phyloP scores from a whole-genome alignment of 1,284 basidiomycete species.

The Ganoderma lingzhi region DNA sequence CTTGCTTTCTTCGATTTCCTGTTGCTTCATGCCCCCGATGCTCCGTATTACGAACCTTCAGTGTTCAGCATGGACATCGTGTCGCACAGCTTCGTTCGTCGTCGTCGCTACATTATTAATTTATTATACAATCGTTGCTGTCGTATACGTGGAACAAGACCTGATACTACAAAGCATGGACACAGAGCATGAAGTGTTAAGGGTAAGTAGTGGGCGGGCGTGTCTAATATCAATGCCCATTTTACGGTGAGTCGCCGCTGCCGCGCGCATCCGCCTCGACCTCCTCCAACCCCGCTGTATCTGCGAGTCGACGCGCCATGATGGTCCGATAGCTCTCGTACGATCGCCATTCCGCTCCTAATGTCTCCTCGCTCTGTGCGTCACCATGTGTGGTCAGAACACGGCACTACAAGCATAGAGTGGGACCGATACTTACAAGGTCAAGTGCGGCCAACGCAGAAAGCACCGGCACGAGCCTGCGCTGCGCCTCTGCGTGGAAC shows the following conservation, averaged over 20 bases:
- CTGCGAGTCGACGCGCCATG: slow-evolving; percentile 71
- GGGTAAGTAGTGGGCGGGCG: not conserved
- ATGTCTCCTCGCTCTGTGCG: slow-evolving; percentile 35
- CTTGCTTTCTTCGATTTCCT: not conserved
- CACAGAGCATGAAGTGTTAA: not conserved
- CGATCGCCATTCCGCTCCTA: slow-evolving; percentile 57
- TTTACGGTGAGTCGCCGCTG: slow-evolving; percentile 32
- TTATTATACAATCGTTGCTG: slow-evolving; percentile 27
- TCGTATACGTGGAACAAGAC: slow-evolving; percentile 12
- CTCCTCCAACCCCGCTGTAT: slow-evolving; percentile 63
- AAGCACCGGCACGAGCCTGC: slow-evolving; percentile 59
- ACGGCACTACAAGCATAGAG: not conserved
- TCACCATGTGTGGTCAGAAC: not conserved
- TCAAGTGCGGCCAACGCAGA: slow-evolving; percentile 59
- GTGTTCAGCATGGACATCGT: not conserved
- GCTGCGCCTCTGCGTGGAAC: slow-evolving; percentile 63
- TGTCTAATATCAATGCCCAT: slow-evolving; percentile 26
- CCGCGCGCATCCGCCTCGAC: slow-evolving; percentile 30
- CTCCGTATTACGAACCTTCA: not conserved
- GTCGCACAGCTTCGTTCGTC: not conserved
- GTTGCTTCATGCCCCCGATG: not conserved
- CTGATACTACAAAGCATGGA: not conserved
- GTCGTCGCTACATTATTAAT: slow-evolving; percentile 19
- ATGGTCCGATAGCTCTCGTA: slow-evolving; percentile 73
- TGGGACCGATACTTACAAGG: slow-evolving; percentile 47